A percentile compares a stretch with the other conserved stretches of the same genome.
Conservation (phyloP, 2,329 filamentous ascomycete species). For the Metarhizium robertsii region DNA sequence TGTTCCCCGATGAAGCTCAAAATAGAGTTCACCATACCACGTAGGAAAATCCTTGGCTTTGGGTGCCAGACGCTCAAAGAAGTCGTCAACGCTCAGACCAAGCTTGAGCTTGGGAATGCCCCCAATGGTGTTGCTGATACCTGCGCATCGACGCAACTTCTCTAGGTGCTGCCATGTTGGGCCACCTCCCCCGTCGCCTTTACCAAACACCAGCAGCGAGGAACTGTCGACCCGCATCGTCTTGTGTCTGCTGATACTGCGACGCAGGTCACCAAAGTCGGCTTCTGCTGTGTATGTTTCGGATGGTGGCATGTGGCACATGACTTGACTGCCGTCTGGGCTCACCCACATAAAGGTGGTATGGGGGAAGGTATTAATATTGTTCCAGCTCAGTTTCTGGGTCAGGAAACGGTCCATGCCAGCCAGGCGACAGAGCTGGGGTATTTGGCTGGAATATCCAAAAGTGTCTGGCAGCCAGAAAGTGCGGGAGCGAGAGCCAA, state of each 20-base stretch:
- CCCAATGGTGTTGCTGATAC: slow-evolving; percentile 79
- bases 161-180: slow-evolving; percentile 91
- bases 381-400: slow-evolving; percentile 99
- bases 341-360: slow-evolving; percentile 99
- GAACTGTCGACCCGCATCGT: slow-evolving; percentile 88
- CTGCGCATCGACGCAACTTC: slow-evolving; percentile 86
- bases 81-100: slow-evolving; percentile 85
- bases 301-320: slow-evolving; percentile 93
- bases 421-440: slow-evolving; percentile 86
- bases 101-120: slow-evolving; percentile 75
- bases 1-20: slow-evolving; percentile 92
- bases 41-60: slow-evolving; percentile 75
- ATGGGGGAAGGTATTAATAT: slow-evolving; percentile 98
- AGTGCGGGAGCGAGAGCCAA: slow-evolving; percentile 78
- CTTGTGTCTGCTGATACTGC: slow-evolving; percentile 88
- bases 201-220: slow-evolving; percentile 87
- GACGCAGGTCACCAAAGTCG: slow-evolving; percentile 86
- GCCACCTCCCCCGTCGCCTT: slow-evolving; percentile 91
- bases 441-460: slow-evolving; percentile 90
- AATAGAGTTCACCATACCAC: slow-evolving; percentile 97
- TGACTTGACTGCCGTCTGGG: slow-evolving; percentile 88
- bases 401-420: slow-evolving; percentile 96
- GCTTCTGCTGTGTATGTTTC: slow-evolving; percentile 95
- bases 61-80: slow-evolving; percentile 77
- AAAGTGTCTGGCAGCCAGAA: slow-evolving; percentile 99